Evolutionary conservation across 225 moss, liverwort and hornwort genomes (phyloP).

Genomic region (Pseudoscleropodium purum): DNA sequence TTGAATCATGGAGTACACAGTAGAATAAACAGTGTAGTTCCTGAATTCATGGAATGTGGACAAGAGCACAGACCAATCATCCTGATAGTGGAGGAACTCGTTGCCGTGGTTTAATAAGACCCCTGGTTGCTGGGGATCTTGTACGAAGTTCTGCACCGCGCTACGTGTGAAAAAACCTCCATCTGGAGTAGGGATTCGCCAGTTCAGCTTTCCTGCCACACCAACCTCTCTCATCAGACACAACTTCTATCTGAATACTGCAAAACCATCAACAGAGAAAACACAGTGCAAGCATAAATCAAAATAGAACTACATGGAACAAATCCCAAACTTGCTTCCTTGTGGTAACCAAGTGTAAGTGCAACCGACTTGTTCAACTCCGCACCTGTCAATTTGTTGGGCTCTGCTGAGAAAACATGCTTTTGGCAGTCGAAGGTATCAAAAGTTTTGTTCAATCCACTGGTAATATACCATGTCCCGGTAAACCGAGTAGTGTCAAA

Average conservation of each 20-base stretch:
- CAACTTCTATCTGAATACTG: neutral
- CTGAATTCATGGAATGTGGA: neutral
- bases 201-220: slow-evolving; percentile 40
- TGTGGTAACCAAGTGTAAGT: neutral
- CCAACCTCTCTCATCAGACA: neutral
- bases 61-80: slow-evolving; percentile 65
- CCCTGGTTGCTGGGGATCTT: slow-evolving; percentile 59
- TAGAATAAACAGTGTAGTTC: neutral
- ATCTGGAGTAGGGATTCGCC: slow-evolving; percentile 91
- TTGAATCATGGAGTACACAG: neutral
- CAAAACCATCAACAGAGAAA: neutral
- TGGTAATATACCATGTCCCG: slow-evolving; percentile 94
- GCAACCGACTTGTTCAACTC: neutral
- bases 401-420: slow-evolving; percentile 53
- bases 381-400: slow-evolving; percentile 39
- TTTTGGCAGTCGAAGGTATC: slow-evolving; percentile 95
- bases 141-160: slow-evolving; percentile 74
- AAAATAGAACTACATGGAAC: neutral
- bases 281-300: neutral
- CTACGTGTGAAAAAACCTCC: slow-evolving; percentile 83
- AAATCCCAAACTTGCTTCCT: neutral
- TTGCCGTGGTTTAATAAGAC: slow-evolving; percentile 77
- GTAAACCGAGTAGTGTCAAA: slow-evolving; percentile 60
- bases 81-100: slow-evolving; percentile 91
- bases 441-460: slow-evolving; percentile 83